phyloP scores from a whole-genome alignment of 306 rosid genomes.

The cucumber (Cucumis sativus) region DNA sequence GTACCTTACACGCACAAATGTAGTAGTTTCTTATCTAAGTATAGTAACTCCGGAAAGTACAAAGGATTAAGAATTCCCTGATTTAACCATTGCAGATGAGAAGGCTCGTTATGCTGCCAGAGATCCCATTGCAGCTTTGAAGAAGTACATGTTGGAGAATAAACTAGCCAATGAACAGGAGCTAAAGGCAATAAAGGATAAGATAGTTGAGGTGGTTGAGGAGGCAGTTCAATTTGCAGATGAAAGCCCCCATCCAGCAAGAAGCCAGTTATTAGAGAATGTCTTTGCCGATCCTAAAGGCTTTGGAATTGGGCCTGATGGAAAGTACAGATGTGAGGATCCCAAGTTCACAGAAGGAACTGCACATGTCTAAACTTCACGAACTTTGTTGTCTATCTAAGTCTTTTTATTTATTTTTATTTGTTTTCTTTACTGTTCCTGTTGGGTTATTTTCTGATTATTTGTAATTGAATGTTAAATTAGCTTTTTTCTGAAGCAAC shows the following conservation, averaged over 20 bases:
- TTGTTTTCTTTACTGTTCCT: conserved; percentile 18
- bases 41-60: neutral
- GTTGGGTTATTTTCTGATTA: conserved; percentile 23
- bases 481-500: conserved; percentile 20
- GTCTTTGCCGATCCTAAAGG: conserved; percentile 98
- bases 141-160: conserved; percentile 59
- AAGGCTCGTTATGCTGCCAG: conserved; percentile 82
- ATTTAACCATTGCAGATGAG: conserved; percentile 54
- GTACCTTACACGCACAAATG: neutral
- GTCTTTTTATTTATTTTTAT: neutral
- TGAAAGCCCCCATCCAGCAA: conserved; percentile 62
- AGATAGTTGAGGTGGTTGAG: conserved; percentile 65
- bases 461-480: conserved; percentile 17
- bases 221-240: conserved; percentile 88
- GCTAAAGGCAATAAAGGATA: conserved; percentile 67
- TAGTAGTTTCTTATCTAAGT: neutral
- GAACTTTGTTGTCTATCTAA: conserved; percentile 5
- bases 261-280: conserved; percentile 92
- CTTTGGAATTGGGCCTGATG: conserved; percentile 96
- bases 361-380: conserved; percentile 58
- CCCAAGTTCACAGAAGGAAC: conserved; percentile 97
- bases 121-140: conserved; percentile 82
- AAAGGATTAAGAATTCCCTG: neutral
- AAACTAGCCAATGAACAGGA: conserved; percentile 67
- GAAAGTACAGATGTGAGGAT: conserved; percentile 93